Conservation (phyloP, 371 early-diverging fungal species). For the Globomyces sp. region DNA sequence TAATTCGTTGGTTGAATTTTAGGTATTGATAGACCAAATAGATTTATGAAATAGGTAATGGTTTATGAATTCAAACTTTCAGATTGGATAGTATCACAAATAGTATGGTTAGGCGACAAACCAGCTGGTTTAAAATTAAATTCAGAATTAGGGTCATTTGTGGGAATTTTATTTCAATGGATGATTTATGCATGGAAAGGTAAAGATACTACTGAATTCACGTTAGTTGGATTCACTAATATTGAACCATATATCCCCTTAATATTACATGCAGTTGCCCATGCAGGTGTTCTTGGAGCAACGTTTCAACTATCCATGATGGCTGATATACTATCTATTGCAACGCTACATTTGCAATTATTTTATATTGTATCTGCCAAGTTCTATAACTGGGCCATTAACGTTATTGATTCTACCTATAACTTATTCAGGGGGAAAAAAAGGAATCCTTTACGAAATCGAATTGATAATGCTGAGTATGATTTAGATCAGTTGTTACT, state of each 20-base stretch:
- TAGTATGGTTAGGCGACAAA: constrained; percentile 88
- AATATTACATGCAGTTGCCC: constrained; percentile 71
- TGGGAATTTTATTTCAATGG: constrained; percentile 94
- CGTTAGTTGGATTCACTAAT: neutral
- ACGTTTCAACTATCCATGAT: constrained; percentile 80
- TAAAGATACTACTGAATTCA: constrained; percentile 15
- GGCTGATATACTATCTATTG: constrained; percentile 77
- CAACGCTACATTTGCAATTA: constrained; percentile 87
- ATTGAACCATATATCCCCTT: constrained; percentile 45
- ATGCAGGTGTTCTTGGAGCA: constrained; percentile 78
- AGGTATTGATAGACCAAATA: too few species aligned
- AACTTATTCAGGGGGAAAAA: constrained; percentile 92
- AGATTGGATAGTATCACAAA: constrained; percentile 11
- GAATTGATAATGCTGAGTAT: constrained; percentile 94
- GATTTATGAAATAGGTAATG: too few species aligned
- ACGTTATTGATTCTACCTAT: constrained; percentile 78
- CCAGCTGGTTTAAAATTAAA: constrained; percentile 98
- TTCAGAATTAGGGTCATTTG: constrained; percentile 78
- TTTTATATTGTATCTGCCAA: constrained; percentile 91
- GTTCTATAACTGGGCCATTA: constrained; percentile 89
- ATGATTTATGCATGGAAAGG: constrained; percentile 84
- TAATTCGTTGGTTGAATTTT: too few species aligned
- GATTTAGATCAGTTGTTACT: constrained; percentile 90
- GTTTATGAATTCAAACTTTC: too few species aligned
- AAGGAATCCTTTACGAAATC: constrained; percentile 81